Base-by-base conservation (phyloP, 2,329 filamentous ascomycete genomes). In the Diplodia scrobiculata region DNA sequence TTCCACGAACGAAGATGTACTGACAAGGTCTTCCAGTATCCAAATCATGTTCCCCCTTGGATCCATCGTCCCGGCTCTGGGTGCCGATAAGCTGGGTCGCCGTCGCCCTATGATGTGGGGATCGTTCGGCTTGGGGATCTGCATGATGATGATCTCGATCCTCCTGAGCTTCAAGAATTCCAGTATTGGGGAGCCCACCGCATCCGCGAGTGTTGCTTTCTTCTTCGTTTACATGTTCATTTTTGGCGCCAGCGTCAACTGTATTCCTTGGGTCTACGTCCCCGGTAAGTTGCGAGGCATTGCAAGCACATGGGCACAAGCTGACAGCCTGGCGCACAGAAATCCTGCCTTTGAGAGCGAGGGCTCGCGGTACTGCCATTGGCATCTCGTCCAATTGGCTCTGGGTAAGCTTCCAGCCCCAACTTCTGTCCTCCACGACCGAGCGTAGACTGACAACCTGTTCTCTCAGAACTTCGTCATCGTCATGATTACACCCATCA, bases 151-250 rank as follows among this genome's bases (percentile, higher is more conserved):
- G 58, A 75, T 75, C 13, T 63, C 53, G 9, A 53, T 65, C 45
- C 27, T 60, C 6, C 63, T 65, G 38, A 65, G 64, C 54, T 65
- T 60, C 34, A 60, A 53, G 65, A 32, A n/a, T 5, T 29, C 48
- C 29, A 63, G 65, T 19, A 55, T 66, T 13, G 64, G 52, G 14
- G 36, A 70, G 79, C 77, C 1, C 73, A 75, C 38, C 81, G 77
- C 1, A 79, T 79, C 0, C 77, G 82, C 51, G 78, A 78, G 0
- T 82, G 84, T 71, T 81, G 64, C 64, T 4, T 66, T 66, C 36
- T 66, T 85, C 72, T 84, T 85, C 72, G 68, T 84, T 4, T 84
- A 83, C 73, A 84, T 84, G 70, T 78, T 84, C 53, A 83, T 83
- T 74, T 84, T 85, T 67, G 82, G 78, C 13, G 80, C 83, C 45